Conservation (phyloP, 768 basidiomycete genomes). For the Russula foetens region DNA sequence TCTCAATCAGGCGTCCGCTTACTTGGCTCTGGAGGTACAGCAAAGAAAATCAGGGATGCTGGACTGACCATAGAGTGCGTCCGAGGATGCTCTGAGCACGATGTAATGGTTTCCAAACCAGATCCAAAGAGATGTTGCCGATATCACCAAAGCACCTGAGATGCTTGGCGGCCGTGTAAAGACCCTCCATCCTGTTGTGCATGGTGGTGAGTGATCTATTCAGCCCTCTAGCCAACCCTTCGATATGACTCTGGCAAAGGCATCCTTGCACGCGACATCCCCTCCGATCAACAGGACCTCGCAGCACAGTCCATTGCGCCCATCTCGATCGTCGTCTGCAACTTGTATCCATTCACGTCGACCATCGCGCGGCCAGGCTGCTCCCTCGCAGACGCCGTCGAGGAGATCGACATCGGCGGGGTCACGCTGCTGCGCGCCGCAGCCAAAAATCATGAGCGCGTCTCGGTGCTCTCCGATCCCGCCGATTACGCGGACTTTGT, state of each 20-base stretch:
- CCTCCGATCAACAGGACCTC: constrained; percentile 85
- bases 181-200: constrained; percentile 95
- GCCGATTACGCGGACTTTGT: constrained; percentile 82
- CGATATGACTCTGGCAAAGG: constrained; percentile 38
- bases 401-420: constrained; percentile 98
- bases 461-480: constrained; percentile 84
- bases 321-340: constrained; percentile 97
- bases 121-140: constrained; percentile 78
- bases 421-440: constrained; percentile 96
- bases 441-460: constrained; percentile 95
- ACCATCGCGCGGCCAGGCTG: constrained; percentile 86
- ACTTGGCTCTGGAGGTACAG: constrained; percentile 93
- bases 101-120: neutral
- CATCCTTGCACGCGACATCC: constrained; percentile 87
- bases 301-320: constrained; percentile 77
- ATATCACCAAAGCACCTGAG: constrained; percentile 96
- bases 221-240: neutral
- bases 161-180: constrained; percentile 99
- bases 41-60: constrained; percentile 93
- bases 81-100: neutral
- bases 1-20: constrained; percentile 75
- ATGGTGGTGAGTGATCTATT: constrained; percentile 61
- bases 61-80: constrained; percentile 86
- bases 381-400: constrained; percentile 86
- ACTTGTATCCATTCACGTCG: constrained; percentile 93